Evolutionary conservation across 108 stramenopile genomes (phyloP).

Genomic region (Nannochloropsis oceanica): DNA sequence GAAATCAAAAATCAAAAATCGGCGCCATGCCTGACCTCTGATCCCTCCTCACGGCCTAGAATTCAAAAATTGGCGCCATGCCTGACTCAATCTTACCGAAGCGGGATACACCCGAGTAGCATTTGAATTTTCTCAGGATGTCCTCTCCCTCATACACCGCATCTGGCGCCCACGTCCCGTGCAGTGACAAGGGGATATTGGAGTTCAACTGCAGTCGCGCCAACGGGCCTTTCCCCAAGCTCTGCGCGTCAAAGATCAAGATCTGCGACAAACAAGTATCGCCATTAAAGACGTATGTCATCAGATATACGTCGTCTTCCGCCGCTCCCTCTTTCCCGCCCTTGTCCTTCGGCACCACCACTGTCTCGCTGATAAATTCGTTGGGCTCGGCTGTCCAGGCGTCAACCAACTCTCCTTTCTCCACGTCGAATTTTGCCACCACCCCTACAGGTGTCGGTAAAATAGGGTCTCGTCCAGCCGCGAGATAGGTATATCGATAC

Average conservation of each 20-base stretch:
- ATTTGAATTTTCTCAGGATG: background rate
- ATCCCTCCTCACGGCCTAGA: background rate
- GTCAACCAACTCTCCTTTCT: background rate
- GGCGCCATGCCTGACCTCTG: background rate
- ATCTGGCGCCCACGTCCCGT: slow-evolving; percentile 4
- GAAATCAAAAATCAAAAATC: background rate
- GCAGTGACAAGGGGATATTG: background rate
- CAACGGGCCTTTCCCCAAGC: background rate
- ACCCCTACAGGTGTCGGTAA: background rate
- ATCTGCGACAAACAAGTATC: background rate
- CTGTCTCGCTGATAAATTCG: background rate
- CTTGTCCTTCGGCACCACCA: background rate
- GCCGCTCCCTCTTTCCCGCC: background rate
- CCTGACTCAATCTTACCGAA: background rate
- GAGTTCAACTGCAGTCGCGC: slow-evolving; percentile 1
- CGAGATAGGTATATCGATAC: background rate
- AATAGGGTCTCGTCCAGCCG: background rate
- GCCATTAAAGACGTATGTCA: background rate
- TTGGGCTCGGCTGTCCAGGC: background rate
- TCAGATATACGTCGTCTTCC: background rate
- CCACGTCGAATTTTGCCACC: background rate
- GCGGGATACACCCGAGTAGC: background rate
- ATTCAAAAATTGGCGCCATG: background rate
- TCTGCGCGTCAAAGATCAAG: slow-evolving; percentile 1
- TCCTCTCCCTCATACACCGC: background rate